A percentile compares a stretch with the other conserved stretches of the same genome.
Conservation (phyloP, 2,329 filamentous ascomycete genomes). For the Calonectria leucothoes region DNA sequence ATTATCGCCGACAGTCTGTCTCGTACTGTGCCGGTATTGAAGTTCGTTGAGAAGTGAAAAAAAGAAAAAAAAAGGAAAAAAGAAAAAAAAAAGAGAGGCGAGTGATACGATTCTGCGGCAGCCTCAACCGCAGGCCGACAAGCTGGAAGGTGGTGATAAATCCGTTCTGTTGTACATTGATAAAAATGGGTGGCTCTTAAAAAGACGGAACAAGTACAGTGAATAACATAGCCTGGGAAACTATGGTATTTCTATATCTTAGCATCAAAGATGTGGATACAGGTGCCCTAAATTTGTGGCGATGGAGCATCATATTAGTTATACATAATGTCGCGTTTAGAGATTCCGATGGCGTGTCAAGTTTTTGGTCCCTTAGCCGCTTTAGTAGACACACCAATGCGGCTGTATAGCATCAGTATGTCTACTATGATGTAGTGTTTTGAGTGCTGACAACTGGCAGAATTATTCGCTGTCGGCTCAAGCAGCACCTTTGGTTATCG, state of each 20-base stretch:
- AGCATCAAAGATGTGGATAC: not conserved
- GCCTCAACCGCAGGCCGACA: not conserved
- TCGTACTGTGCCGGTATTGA: not conserved
- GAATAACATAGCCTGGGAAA: not conserved
- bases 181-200: not conserved
- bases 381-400: too few relatives aligned
- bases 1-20: not conserved
- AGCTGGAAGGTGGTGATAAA: not conserved
- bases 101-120: not conserved
- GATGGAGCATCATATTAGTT: not conserved
- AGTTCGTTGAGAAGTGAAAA: not conserved
- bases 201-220: not conserved
- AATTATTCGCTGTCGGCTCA: not conserved
- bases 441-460: not conserved
- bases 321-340: not conserved
- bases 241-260: too few relatives aligned
- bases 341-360: not conserved
- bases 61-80: too few relatives aligned
- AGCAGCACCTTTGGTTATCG: not conserved
- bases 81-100: too few relatives aligned
- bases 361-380: not conserved
- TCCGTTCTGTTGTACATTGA: not conserved
- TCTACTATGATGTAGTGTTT: not conserved
- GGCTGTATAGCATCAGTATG: too few relatives aligned
- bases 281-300: not conserved